Conservation (phyloP, 1,284 basidiomycete species). For the Singerocomus inundabilis region DNA sequence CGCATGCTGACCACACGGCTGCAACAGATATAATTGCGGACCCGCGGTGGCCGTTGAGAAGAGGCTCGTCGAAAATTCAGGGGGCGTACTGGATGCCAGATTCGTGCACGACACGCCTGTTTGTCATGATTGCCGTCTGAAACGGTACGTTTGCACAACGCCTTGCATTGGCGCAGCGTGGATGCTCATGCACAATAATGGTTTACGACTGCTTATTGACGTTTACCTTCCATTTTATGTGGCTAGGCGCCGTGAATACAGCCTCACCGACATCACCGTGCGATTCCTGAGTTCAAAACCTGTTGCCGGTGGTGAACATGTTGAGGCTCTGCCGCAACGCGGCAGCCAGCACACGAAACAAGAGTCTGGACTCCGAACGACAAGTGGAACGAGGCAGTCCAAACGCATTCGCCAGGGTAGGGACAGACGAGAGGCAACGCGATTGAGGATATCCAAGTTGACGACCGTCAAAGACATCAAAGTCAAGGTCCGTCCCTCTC, state of each 20-base stretch:
- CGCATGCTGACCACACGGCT: slow-evolving; percentile 15
- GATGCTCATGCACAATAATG: no score
- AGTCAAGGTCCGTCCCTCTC: slow-evolving; percentile 49
- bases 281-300: slow-evolving; percentile 36
- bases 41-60: slow-evolving; percentile 57
- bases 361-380: slow-evolving; percentile 27
- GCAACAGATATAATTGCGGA: slow-evolving; percentile 54
- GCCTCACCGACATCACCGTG: slow-evolving; percentile 50
- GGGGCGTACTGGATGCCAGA: slow-evolving; percentile 28
- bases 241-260: slow-evolving; percentile 50
- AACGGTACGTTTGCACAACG: slow-evolving; percentile 44
- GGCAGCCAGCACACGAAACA: slow-evolving; percentile 26
- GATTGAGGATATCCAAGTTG: slow-evolving; percentile 55
- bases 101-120: slow-evolving; percentile 52
- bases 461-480: slow-evolving; percentile 78
- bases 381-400: slow-evolving; percentile 52
- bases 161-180: slow-evolving; percentile 10
- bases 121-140: slow-evolving; percentile 59
- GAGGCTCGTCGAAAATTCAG: slow-evolving; percentile 30
- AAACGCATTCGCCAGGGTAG: slow-evolving; percentile 60
- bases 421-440: slow-evolving; percentile 47
- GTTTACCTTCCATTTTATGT: slow-evolving; percentile 15
- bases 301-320: slow-evolving; percentile 22
- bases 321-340: slow-evolving; percentile 20
- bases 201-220: no score